A percentile compares a stretch with the other conserved stretches of the same genome.
Evolutionary conservation across 1,284 basidiomycete genomes (phyloP).

Genomic region (Ceratobasidium sp.): DNA sequence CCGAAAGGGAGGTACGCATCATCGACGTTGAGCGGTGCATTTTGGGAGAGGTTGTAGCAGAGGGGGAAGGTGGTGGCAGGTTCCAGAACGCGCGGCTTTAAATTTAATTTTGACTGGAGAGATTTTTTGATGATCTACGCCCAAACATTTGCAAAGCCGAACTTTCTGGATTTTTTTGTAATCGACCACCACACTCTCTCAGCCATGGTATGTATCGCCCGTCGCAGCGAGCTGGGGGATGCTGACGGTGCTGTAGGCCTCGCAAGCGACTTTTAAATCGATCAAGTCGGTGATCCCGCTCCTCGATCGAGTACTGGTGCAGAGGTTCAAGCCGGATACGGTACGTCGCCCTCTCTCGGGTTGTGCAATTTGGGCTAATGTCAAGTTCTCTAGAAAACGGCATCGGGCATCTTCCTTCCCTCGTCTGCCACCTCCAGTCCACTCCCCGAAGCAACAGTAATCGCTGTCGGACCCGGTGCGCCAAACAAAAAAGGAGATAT

Average conservation of each 20-base stretch:
- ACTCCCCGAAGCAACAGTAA: conserved; percentile 95
- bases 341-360: conserved; percentile 55
- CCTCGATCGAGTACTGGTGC: conserved; percentile 95
- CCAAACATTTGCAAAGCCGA: conserved; percentile 31
- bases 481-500: conserved; percentile 85
- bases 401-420: conserved; percentile 92
- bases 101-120: conserved; percentile 32
- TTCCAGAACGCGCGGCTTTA: conserved; percentile 3
- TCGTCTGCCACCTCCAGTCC: conserved; percentile 83
- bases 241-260: conserved; percentile 42
- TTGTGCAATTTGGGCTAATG: too few relatives aligned
- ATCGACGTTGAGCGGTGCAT: conserved; percentile 49
- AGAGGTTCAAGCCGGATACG: conserved; percentile 94
- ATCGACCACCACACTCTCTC: conserved; percentile 12
- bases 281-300: conserved; percentile 93
- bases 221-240: background rate
- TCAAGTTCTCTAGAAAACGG: conserved; percentile 78
- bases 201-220: conserved; percentile 33
- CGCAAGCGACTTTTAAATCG: conserved; percentile 81
- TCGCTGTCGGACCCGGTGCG: conserved; percentile 93
- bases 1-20: conserved; percentile 51
- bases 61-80: conserved; percentile 24
- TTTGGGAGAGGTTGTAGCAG: background rate
- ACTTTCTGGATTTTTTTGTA: conserved; percentile 24
- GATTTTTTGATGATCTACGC: conserved; percentile 29